These are phyloP conservation scores for Phialophora tarda DNA, from an alignment of 2,329 filamentous ascomycete species.

Conservation along the genomic window DNA sequence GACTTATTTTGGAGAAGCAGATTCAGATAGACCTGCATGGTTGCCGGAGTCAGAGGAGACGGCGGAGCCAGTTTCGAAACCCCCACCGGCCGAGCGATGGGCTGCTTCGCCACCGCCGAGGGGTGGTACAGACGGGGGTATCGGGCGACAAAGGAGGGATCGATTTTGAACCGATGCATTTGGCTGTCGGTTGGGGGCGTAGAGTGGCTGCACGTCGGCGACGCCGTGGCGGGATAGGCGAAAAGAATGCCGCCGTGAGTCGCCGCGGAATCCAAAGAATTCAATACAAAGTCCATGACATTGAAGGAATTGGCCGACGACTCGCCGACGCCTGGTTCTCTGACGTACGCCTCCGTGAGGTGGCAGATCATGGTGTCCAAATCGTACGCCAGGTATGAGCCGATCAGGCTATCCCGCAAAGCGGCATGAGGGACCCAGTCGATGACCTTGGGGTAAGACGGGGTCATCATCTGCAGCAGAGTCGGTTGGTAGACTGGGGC, in stretches of 20 bases:
- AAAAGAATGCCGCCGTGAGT: neutral
- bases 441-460: neutral
- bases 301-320: neutral
- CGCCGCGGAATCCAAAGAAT: neutral
- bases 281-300: neutral
- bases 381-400: neutral
- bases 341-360: neutral
- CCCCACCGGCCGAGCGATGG: neutral
- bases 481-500: neutral
- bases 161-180: neutral
- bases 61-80: neutral
- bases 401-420: neutral
- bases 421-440: neutral
- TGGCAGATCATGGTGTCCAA: neutral
- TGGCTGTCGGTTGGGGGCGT: neutral
- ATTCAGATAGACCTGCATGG: neutral
- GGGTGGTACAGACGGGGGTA: neutral
- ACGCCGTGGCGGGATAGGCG: neutral
- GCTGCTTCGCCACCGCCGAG: neutral
- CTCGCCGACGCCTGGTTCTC: neutral
- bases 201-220: neutral
- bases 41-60: neutral
- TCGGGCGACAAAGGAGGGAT: neutral
- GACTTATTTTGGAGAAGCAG: neutral
- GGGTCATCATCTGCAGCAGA: neutral